Percentiles rank a stretch among this genome's conserved stretches.
Conservation (phyloP, 2,329 filamentous ascomycete genomes). For the Ceratocystis colombiana region DNA sequence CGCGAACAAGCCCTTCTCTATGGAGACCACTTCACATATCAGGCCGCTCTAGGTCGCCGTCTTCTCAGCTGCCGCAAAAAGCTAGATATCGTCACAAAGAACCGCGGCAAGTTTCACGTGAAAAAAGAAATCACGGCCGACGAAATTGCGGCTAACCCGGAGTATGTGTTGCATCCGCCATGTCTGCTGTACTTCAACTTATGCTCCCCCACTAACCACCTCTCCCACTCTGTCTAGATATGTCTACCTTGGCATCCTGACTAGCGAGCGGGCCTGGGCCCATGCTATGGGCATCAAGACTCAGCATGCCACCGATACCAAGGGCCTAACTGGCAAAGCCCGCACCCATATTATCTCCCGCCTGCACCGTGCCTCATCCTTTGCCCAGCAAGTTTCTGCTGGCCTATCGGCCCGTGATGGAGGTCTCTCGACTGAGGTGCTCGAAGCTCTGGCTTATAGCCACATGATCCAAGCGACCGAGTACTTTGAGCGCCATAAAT, state of each 20-base stretch:
- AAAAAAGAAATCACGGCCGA: slow-evolving; percentile 62
- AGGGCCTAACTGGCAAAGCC: slow-evolving; percentile 66
- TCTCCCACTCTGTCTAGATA: slow-evolving; percentile 43
- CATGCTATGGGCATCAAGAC: slow-evolving; percentile 93
- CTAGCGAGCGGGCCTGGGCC: slow-evolving; percentile 85
- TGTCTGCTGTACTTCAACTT: not conserved
- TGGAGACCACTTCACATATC: slow-evolving; percentile 81
- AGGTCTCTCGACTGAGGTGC: slow-evolving; percentile 53
- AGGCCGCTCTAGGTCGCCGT: slow-evolving; percentile 65
- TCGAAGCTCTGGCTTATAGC: slow-evolving; percentile 80
- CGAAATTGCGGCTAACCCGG: slow-evolving; percentile 62
- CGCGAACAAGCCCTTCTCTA: slow-evolving; percentile 76
- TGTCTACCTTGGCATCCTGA: slow-evolving; percentile 68
- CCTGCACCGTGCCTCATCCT: slow-evolving; percentile 65
- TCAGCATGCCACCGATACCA: slow-evolving; percentile 65
- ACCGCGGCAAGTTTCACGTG: slow-evolving; percentile 72
- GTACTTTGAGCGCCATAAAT: slow-evolving; percentile 78
- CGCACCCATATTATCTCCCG: slow-evolving; percentile 83
- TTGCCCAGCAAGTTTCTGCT: slow-evolving; percentile 57
- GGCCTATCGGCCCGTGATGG: slow-evolving; percentile 54
- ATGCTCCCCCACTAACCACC: not conserved
- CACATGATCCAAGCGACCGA: slow-evolving; percentile 65
- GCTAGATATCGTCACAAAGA: slow-evolving; percentile 71
- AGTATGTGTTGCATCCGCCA: slow-evolving; percentile 44
- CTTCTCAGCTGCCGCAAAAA: slow-evolving; percentile 76